These are phyloP conservation scores for Curvularia hawaiiensis DNA, from an alignment of 2,329 filamentous ascomycete species.

Conservation along the genomic window DNA sequence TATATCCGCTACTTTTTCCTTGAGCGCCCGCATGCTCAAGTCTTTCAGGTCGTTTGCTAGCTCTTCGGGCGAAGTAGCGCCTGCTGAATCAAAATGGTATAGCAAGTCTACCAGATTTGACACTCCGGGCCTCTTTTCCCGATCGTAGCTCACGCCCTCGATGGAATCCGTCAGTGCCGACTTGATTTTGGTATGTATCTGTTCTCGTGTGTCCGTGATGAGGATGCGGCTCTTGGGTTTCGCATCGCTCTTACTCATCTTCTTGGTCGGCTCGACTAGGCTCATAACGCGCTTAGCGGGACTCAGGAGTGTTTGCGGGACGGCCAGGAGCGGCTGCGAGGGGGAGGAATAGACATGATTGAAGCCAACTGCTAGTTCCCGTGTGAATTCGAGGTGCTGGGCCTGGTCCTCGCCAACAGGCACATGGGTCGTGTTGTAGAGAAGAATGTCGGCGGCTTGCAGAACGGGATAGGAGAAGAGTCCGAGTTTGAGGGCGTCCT, in stretches of 20 bases:
- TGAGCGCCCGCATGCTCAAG: conserved; percentile 63
- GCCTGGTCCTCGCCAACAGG: conserved; percentile 95
- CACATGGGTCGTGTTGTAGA: conserved; percentile 87
- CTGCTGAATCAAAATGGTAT: conserved; percentile 65
- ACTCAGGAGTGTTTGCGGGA: conserved; percentile 40
- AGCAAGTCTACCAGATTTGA: conserved; percentile 85
- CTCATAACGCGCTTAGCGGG: conserved; percentile 89
- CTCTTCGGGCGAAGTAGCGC: conserved; percentile 48
- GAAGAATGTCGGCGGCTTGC: conserved; percentile 90
- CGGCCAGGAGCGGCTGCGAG: conserved; percentile 16
- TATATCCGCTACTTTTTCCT: conserved; percentile 65
- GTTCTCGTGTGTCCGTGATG: conserved; percentile 71
- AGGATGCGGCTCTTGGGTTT: conserved; percentile 78
- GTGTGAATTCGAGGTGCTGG: conserved; percentile 92
- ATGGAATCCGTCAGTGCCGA: conserved; percentile 77
- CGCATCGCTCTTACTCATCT: conserved; percentile 92
- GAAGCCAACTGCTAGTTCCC: conserved; percentile 85
- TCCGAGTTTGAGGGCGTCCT: conserved; percentile 76
- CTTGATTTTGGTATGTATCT: conserved; percentile 72
- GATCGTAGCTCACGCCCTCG: conserved; percentile 73
- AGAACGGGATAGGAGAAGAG: conserved; percentile 96
- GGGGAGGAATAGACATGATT: conserved; percentile 73
- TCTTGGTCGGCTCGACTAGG: conserved; percentile 73
- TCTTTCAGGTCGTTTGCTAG: conserved; percentile 54
- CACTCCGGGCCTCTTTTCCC: conserved; percentile 73